Base-by-base conservation (phyloP, 2,329 filamentous ascomycete species). In the Hawksworthiomyces lignivorus region DNA sequence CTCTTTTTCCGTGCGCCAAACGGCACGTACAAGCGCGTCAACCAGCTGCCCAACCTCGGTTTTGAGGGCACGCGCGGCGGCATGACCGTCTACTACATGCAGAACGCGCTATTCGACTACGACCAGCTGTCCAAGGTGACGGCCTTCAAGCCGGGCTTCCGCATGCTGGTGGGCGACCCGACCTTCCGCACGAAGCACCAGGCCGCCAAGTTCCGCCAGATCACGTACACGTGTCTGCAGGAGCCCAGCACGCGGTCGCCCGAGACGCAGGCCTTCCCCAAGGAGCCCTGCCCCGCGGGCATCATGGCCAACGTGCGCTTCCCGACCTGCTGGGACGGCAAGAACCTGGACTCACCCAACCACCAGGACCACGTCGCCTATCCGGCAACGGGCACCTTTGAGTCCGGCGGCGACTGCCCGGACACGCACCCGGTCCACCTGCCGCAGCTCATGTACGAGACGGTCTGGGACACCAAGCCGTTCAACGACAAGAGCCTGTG, bases 261-360 rank as follows among this genome's bases (percentile, higher is more conserved):
- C 39, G 65, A 69, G 52, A 57, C 62, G 3, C 53, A 59, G 19
- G 56, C 60, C 35, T 65, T 69, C 53, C 65, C 65, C 3, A 57
- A 54, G 0, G 51, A 55, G 40, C 59, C 57, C 3, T 68, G 66
- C 47, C 52, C 51, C 4, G 61, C 59, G 7, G 64, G 65, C 21
- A 65, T 68, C 48, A 67, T 67, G 61, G 60, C 63, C 28, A 56
- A 64, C 51, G 11, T 59, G 56, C 47, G 56, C 55, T 10, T 36
- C 53, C 1, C 52, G 51, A 8, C 57, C 8, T 54, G 47, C 30
- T 75, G 72, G 72, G 61, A 75, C 44, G 72, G 72, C 29, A 58
- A 60, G 30, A 60, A 70, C 47, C 48, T 68, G 31, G 69, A 73
- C 50, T 57, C 62, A 7, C 40, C 58, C 1, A 62, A 73, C 51